Evolutionary conservation across 2,329 filamentous ascomycete genomes (phyloP), one percentile per base, ranked within the genome.

Genomic region (Ascochyta rabiei): DNA sequence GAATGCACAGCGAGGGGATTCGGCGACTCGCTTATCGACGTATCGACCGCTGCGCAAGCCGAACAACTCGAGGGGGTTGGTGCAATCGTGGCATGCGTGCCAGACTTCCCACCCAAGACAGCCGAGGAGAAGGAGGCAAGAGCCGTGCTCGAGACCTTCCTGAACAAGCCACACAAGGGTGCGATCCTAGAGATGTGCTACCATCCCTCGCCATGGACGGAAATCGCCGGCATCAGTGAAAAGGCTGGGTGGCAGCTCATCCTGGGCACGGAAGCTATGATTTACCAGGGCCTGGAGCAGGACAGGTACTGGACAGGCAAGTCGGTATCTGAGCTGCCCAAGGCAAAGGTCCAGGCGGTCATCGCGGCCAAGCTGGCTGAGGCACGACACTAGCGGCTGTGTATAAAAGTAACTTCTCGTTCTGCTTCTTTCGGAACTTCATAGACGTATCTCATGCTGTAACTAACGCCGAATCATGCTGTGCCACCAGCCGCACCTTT

Each of bases 181-280:
- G 85, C 85, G 6, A 84, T 93, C 51, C 73, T 92, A 57, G 89
- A 93, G 75, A 93, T 93, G 89, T 91, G 89, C 78, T 93, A 92
- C 71, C 90, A 92, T 71, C 89, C 89, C 0, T 73, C 81, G 4
- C 87, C 88, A 0, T 67, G 60, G 59, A 93, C 89, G 0, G 79
- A 82, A 60, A 82, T 91, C 45, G 85, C 84, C 1, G 81, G 79
- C 35, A 66, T 91, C 38, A 84, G 87, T 0, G 80, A 84, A 66
- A 74, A 77, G 6, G 78, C 79, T 15, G 86, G 87, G 0, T 92
- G 89, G 89, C 82, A 87, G 73, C 86, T 92, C 1, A 88, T 92
- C 19, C 73, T 90, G 7, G 89, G 89, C 0, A 91, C 88, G 0
- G 89, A 92, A 76, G 87, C 89, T 0, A 79, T 92, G 80, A 88